These are phyloP conservation scores for Macadamia tetraphylla DNA, from an alignment of 164 flowering plant genomes.

Conservation along the genomic window DNA sequence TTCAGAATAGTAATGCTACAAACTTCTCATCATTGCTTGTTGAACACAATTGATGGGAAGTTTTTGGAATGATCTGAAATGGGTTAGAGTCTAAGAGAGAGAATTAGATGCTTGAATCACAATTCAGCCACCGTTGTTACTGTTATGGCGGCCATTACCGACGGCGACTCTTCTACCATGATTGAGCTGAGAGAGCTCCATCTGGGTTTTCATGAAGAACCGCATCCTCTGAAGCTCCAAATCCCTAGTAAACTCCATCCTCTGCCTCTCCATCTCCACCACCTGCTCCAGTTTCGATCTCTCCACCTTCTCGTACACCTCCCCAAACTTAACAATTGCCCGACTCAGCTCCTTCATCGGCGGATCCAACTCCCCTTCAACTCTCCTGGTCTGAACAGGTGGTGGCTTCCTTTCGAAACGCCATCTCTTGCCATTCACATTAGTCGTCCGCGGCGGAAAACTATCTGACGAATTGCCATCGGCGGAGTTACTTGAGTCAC, in stretches of 20 bases:
- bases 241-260: conserved; percentile 67
- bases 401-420: neutral
- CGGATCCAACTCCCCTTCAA: conserved; percentile 21
- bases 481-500: neutral
- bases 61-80: no score
- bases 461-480: neutral
- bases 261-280: conserved; percentile 70
- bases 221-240: conserved; percentile 69
- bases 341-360: conserved; percentile 41
- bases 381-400: neutral
- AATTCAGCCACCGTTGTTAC: neutral
- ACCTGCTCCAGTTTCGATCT: conserved; percentile 47
- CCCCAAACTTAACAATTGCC: conserved; percentile 57
- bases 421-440: neutral
- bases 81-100: no score
- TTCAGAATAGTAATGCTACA: no score
- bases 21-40: no score
- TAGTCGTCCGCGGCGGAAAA: neutral
- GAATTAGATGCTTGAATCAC: no score
- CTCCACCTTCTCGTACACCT: conserved; percentile 57
- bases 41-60: no score
- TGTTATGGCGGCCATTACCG: neutral
- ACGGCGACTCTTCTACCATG: neutral
- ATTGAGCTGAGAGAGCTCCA: conserved; percentile 58
- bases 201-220: conserved; percentile 58